These are phyloP conservation scores for Lentinula novae-zelandiae DNA, from an alignment of 1,284 basidiomycete species.

Conservation along the genomic window DNA sequence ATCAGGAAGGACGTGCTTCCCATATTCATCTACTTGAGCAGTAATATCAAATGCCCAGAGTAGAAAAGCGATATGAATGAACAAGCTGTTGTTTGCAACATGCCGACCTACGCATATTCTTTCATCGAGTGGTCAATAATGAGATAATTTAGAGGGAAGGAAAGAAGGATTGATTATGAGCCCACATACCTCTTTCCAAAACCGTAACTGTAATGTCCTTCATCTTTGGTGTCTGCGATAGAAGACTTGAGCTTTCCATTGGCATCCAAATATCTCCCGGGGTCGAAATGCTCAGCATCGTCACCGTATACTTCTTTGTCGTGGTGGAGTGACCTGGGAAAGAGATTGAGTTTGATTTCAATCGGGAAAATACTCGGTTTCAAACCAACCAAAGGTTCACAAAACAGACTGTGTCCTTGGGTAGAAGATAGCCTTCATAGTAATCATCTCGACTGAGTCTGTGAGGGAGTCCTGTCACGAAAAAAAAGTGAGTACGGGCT, in stretches of 20 bases:
- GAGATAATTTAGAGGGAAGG: neutral
- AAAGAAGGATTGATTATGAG: too few relatives aligned
- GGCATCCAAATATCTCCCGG: slow-evolving; percentile 11
- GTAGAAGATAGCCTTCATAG: slow-evolving; percentile 16
- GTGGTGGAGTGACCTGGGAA: slow-evolving; percentile 17
- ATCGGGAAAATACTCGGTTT: neutral
- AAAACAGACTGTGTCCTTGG: slow-evolving; percentile 16
- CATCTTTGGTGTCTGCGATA: slow-evolving; percentile 14
- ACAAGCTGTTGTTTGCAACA: slow-evolving; percentile 15
- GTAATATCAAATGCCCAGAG: slow-evolving; percentile 16
- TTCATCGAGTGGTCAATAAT: neutral
- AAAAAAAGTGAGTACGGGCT: neutral
- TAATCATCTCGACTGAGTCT: slow-evolving; percentile 15
- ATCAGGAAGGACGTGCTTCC: slow-evolving; percentile 2
- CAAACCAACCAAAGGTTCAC: slow-evolving; percentile 15
- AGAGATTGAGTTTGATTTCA: neutral
- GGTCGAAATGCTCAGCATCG: slow-evolving; percentile 16
- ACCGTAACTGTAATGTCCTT: slow-evolving; percentile 19
- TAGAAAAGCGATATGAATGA: slow-evolving; percentile 16
- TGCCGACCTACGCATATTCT: slow-evolving; percentile 15
- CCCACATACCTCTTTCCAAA: slow-evolving; percentile 16
- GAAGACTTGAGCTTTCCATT: slow-evolving; percentile 12
- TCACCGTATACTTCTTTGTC: slow-evolving; percentile 14
- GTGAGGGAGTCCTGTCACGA: neutral
- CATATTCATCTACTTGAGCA: slow-evolving; percentile 3